Percentiles rank a stretch among this genome's conserved stretches.
phyloP scores from a whole-genome alignment of 805 yeast genomes.

The Wickerhamomyces rabaulensis region DNA sequence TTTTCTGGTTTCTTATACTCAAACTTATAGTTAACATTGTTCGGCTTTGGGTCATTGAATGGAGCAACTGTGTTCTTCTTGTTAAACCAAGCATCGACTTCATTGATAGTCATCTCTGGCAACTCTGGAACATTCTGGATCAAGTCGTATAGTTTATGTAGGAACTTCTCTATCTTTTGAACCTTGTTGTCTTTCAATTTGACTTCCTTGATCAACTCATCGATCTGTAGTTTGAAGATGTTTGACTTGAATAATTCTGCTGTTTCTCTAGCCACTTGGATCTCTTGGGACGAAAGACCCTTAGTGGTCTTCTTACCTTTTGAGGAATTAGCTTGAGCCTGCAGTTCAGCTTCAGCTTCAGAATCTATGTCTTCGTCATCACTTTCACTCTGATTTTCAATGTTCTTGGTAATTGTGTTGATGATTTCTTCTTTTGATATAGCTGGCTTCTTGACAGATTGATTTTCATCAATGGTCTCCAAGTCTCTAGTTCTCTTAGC shows the following conservation, averaged over 20 bases:
- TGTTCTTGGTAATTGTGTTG: conserved; percentile 10
- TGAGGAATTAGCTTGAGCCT: conserved; percentile 19
- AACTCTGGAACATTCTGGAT: conserved; percentile 61
- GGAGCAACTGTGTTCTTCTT: conserved; percentile 62
- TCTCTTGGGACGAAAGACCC: conserved; percentile 63
- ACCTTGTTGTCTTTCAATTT: conserved; percentile 66
- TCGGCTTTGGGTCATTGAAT: conserved; percentile 86
- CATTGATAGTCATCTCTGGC: conserved; percentile 44
- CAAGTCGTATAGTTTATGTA: conserved; percentile 67
- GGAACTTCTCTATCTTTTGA: conserved; percentile 61
- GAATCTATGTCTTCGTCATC: conserved; percentile 18
- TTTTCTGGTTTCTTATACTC: conserved; percentile 65
- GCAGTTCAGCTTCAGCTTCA: conserved; percentile 16
- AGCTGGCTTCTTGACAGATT: conserved; percentile 16
- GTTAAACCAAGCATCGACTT: conserved; percentile 52
- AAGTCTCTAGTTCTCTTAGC: conserved; percentile 10
- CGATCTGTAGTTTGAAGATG: conserved; percentile 92
- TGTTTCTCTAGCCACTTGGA: conserved; percentile 88
- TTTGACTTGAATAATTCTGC: conserved; percentile 93
- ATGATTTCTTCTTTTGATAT: conserved; percentile 18
- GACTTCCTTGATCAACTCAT: conserved; percentile 80
- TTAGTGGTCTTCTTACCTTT: conserved; percentile 1
- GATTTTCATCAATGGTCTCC: conserved; percentile 10
- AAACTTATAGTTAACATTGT: conserved; percentile 65
- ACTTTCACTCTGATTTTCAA: conserved; percentile 5